Base-by-base conservation (phyloP, 371 early-diverging fungal genomes). In the Zychaea mexicana region DNA sequence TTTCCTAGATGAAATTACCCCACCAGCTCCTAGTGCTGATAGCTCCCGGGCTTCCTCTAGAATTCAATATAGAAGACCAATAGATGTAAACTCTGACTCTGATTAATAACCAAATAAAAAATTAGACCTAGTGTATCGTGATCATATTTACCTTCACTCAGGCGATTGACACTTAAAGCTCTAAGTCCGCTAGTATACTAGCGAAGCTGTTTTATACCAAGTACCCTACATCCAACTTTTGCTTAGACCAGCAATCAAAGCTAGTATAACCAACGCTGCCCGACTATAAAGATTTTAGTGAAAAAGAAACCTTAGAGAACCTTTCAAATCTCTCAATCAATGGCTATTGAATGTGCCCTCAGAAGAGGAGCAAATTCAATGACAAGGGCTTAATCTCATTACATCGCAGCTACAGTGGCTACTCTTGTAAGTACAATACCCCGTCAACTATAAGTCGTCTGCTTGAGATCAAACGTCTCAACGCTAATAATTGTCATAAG, bases 351-450 rank as follows among this genome's bases (percentile, higher is more conserved):
- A 42, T 7, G 15, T 52, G 28, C 52, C 52, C 27, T 52, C 17
- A 24, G 10, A 52, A 45, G 38, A 62, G 62, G 58, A 62, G 57
- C 53, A 62, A 67, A 62, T 67, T 62, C 52, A 52, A 57, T 61
- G 62, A 62, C 62, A 67, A 58, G 53, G 67, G 67, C 57, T 67
- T 62, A 67, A 62, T 57, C 67, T 67, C 62, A 61, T 52, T 62
- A 52, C 26, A 61, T 67, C 62, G 65, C 56, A 67, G 59, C 67
- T 57, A 58, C 67, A 67, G 52, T 57, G 62, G 59, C 67, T 62
- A 57, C 61, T 66, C 61, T 66, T 55, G 49, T 36, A 55, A 46
- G 52, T 65, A 56, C 60, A 65, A 60, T 65, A 66, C 61, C 57
- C 62, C 61, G 61, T 57, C 66, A 22, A 57, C 33, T 38, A 49